Percentiles rank a stretch among this genome's conserved stretches.
phyloP scores from a whole-genome alignment of 192 early-diverging fungal genomes.

The Linnemannia elongata region DNA sequence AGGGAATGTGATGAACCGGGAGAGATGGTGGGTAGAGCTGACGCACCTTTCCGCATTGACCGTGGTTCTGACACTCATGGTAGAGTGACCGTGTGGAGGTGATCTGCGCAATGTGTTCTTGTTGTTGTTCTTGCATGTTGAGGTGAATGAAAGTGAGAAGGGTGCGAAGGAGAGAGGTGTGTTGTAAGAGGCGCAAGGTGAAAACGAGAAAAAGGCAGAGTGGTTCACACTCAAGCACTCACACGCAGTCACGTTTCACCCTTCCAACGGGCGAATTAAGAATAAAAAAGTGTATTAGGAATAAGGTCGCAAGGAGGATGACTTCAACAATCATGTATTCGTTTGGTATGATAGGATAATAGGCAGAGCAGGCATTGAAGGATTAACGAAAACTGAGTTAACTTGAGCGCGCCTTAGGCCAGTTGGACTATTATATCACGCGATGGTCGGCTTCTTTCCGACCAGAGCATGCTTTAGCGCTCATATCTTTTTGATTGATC shows the following conservation, averaged over 20 bases:
- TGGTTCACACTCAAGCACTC: neutral
- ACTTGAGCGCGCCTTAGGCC: no score
- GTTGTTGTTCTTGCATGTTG: neutral
- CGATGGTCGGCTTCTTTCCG: no score
- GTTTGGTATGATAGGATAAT: no score
- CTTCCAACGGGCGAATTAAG: neutral
- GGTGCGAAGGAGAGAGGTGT: neutral
- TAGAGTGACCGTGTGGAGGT: conserved; percentile 35
- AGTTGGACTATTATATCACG: no score
- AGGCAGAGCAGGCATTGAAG: no score
- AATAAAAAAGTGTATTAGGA: no score
- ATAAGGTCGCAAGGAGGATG: no score
- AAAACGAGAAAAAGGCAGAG: neutral
- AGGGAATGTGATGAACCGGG: neutral
- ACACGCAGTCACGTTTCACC: neutral
- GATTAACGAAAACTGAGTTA: no score
- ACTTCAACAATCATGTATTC: no score
- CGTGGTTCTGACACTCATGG: conserved; percentile 51
- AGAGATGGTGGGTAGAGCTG: neutral
- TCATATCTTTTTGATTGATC: no score
- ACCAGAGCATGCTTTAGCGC: no score
- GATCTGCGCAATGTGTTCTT: conserved; percentile 21
- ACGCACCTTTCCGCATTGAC: conserved; percentile 56
- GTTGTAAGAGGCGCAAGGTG: neutral
- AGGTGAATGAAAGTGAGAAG: neutral